Conservation (phyloP, 208 protist genomes). For the Leishmania gerbilli region DNA sequence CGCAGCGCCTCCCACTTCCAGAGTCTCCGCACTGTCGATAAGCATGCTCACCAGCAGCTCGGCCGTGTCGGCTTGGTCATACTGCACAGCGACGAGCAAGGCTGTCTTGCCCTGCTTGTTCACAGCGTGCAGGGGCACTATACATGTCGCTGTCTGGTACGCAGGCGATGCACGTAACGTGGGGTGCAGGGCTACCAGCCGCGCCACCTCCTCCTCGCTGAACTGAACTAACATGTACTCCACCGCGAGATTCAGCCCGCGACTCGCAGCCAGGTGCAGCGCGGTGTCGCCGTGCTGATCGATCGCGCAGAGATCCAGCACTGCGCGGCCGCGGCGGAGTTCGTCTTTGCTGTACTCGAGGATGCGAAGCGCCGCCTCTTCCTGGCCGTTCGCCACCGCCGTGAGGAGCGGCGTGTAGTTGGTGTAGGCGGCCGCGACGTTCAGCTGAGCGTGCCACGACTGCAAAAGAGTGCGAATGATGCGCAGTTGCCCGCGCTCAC, state of each 20-base stretch:
- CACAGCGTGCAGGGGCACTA: slow-evolving; percentile 34
- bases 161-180: slow-evolving; percentile 13
- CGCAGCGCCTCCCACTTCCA: background rate
- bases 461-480: slow-evolving; percentile 57
- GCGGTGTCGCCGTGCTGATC: slow-evolving; percentile 71
- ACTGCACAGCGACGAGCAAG: slow-evolving; percentile 71
- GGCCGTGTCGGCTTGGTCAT: slow-evolving; percentile 48
- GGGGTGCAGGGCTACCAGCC: slow-evolving; percentile 25
- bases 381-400: slow-evolving; percentile 55
- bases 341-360: slow-evolving; percentile 79
- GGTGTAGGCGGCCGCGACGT: slow-evolving; percentile 50
- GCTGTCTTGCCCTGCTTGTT: slow-evolving; percentile 73
- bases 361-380: slow-evolving; percentile 63
- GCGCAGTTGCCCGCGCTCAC: slow-evolving; percentile 58
- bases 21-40: slow-evolving; percentile 17
- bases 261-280: slow-evolving; percentile 59
- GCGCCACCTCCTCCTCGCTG: slow-evolving; percentile 65
- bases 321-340: slow-evolving; percentile 56
- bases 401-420: slow-evolving; percentile 70
- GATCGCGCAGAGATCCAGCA: slow-evolving; percentile 67
- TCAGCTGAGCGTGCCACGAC: slow-evolving; percentile 60
- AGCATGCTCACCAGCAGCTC: slow-evolving; percentile 63
- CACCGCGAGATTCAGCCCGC: slow-evolving; percentile 56
- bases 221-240: slow-evolving; percentile 87
- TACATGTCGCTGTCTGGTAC: slow-evolving; percentile 13